Evolutionary conservation across 1,139 yeast species (phyloP).

Genomic region (Zygoascus meyerae): DNA sequence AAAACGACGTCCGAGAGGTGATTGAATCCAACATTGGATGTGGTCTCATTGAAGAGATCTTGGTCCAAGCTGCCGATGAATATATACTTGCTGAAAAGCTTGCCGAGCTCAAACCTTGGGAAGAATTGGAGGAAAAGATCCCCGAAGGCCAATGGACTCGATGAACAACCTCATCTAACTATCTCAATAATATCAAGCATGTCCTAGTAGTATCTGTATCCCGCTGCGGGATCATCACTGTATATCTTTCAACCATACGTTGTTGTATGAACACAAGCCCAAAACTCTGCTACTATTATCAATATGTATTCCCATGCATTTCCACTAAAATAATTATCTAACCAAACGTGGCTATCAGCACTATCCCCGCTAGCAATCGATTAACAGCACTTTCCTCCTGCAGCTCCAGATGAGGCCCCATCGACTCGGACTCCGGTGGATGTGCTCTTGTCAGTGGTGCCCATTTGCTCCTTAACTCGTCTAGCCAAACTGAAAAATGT

Average conservation of each 20-base stretch:
- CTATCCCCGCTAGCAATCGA: too few relatives aligned
- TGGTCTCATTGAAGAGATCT: slow-evolving; percentile 78
- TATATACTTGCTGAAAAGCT: slow-evolving; percentile 60
- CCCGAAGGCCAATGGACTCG: slow-evolving; percentile 37
- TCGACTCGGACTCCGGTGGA: slow-evolving; percentile 1
- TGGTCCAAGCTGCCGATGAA: slow-evolving; percentile 82
- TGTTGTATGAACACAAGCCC: too few relatives aligned
- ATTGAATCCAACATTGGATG: slow-evolving; percentile 74
- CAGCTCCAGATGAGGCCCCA: slow-evolving; percentile 14
- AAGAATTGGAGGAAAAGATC: slow-evolving; percentile 38
- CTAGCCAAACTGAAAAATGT: slow-evolving; percentile 90
- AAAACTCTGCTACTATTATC: neutral
- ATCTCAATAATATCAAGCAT: neutral
- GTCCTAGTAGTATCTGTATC: too few relatives aligned
- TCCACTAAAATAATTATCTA: neutral
- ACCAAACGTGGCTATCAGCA: too few relatives aligned
- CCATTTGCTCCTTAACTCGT: slow-evolving; percentile 71
- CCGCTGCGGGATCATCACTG: too few relatives aligned
- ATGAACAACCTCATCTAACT: too few relatives aligned
- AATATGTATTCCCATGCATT: slow-evolving; percentile 2
- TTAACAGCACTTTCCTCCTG: slow-evolving; percentile 21
- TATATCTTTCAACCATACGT: too few relatives aligned
- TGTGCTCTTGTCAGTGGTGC: slow-evolving; percentile 2
- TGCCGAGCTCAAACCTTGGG: slow-evolving; percentile 61
- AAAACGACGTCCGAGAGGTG: slow-evolving; percentile 55